These are phyloP conservation scores for Phytopythium mirpurense DNA, from an alignment of 352 stramenopile genomes.

Conservation along the genomic window DNA sequence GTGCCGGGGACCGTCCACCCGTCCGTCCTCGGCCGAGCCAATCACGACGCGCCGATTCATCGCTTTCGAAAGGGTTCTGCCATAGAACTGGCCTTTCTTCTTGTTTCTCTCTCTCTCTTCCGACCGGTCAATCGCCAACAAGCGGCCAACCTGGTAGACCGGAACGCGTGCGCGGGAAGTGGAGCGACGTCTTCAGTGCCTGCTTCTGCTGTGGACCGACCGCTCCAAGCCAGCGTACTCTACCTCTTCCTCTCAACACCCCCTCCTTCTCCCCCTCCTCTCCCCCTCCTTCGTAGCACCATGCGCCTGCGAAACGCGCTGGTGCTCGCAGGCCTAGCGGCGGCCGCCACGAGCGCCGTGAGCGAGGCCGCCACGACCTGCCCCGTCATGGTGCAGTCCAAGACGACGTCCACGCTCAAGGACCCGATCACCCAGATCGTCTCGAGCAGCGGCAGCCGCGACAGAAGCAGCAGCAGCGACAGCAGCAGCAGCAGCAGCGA, in stretches of 20 bases:
- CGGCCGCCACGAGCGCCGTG: slow-evolving; percentile 13
- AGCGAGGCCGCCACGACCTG: slow-evolving; percentile 34
- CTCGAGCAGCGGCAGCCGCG: slow-evolving; percentile 15
- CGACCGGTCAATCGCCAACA: slow-evolving; percentile 6
- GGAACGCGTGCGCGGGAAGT: not conserved
- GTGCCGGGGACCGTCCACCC: too few relatives aligned
- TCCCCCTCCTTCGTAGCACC: not conserved
- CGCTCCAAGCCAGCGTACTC: not conserved
- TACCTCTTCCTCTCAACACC: not conserved
- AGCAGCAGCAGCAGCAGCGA: slow-evolving; percentile 10
- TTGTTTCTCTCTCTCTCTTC: not conserved
- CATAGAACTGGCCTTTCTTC: slow-evolving; percentile 5
- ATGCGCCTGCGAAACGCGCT: slow-evolving; percentile 12
- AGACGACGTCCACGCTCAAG: slow-evolving; percentile 51
- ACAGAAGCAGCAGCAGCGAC: slow-evolving; percentile 19
- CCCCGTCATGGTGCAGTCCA: slow-evolving; percentile 53
- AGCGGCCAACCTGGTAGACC: slow-evolving; percentile 1
- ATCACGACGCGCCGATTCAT: not conserved
- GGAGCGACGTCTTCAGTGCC: not conserved
- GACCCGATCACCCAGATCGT: slow-evolving; percentile 48
- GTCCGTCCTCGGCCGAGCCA: not conserved
- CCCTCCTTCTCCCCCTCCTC: not conserved
- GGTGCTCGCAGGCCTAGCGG: slow-evolving; percentile 20
- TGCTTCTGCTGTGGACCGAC: not conserved
- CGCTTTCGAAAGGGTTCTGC: not conserved